Percentiles rank a stretch among this genome's conserved stretches.
These are phyloP conservation scores for Candida taoyuanica DNA, from an alignment of 805 yeast species.

Conservation along the genomic window DNA sequence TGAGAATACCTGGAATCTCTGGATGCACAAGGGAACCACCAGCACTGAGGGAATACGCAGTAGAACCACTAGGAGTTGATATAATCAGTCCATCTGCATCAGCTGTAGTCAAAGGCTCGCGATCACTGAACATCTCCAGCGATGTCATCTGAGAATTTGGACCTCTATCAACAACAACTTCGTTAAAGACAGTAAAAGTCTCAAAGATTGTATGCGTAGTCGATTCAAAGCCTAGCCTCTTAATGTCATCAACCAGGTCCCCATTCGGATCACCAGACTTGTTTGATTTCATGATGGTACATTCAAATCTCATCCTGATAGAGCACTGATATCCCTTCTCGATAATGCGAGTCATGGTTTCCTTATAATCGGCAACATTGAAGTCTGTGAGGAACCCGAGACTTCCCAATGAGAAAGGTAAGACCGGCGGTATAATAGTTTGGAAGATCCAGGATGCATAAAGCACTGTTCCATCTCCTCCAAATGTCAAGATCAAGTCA, in stretches of 20 bases:
- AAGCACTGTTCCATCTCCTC: constrained; percentile 71
- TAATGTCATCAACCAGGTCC: constrained; percentile 26
- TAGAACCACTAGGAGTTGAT: constrained; percentile 65
- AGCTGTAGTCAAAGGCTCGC: constrained; percentile 50
- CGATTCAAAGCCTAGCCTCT: constrained; percentile 17
- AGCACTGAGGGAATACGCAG: constrained; percentile 50
- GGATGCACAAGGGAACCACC: constrained; percentile 56
- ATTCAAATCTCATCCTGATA: constrained; percentile 46
- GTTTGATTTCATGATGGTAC: constrained; percentile 39
- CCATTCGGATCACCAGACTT: constrained; percentile 5
- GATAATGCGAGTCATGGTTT: constrained; percentile 33
- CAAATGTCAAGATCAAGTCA: constrained; percentile 59
- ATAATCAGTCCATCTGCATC: constrained; percentile 65
- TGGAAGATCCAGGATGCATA: constrained; percentile 60
- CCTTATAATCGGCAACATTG: constrained; percentile 36
- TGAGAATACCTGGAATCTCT: constrained; percentile 46
- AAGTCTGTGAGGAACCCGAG: constrained; percentile 60
- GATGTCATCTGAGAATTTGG: constrained; percentile 49
- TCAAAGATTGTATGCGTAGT: constrained; percentile 29
- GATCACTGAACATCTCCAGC: constrained; percentile 45
- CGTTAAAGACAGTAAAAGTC: constrained; percentile 42
- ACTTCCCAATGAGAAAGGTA: constrained; percentile 63
- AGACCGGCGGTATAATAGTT: constrained; percentile 57
- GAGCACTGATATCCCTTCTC: constrained; percentile 43
- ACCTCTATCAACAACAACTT: constrained; percentile 48